Base-by-base conservation (phyloP, 495 filamentous ascomycete genomes). In the Pseudomonodictys pantanalensis region DNA sequence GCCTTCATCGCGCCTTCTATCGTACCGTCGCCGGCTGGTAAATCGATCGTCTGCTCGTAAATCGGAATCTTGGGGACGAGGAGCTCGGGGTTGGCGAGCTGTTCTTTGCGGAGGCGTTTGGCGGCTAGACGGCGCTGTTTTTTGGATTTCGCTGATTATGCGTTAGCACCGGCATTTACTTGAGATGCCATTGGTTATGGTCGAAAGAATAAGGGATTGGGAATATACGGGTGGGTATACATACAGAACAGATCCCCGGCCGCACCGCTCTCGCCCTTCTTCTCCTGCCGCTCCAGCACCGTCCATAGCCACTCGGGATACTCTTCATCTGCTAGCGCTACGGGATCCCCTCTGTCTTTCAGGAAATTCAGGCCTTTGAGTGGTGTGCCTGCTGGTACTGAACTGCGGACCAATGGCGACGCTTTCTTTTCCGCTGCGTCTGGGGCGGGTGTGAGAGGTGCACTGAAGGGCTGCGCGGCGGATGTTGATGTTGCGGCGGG, bases 271-370 rank as follows among this genome's bases (percentile, higher is more conserved):
- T 50, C 64, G 22, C 30, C 54, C 23, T 72, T 75, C 66, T 69
- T 72, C 42, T 64, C 71, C 33, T 66, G 60, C 59, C 73, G 73
- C 69, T 69, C 81, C 23, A 97, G 75, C 62, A 91, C 81, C 0
- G 68, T 73, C 93, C 93, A 98, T 51, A 98, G 75, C 93, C 93
- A 98, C 11, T 77, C 80, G 15, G 93, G 93, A 76, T 98, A 98
- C 52, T 90, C 91, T 29, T 81, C 75, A 70, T 98, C 93, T 51
- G 86, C 81, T 66, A 84, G 76, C 26, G 93, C 93, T 10, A 95
- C 64, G 3, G 84, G 72, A 55, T 84, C 81, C 0, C 84, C 84
- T 68, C 90, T 85, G 35, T 79, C 79, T 77, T 96, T 97, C 68
- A 95, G 76, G 76, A 93, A 96, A 72, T 91, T 95, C 59, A 98